phyloP scores from a whole-genome alignment of 306 rosid genomes.

The Inga leiocalycina region DNA sequence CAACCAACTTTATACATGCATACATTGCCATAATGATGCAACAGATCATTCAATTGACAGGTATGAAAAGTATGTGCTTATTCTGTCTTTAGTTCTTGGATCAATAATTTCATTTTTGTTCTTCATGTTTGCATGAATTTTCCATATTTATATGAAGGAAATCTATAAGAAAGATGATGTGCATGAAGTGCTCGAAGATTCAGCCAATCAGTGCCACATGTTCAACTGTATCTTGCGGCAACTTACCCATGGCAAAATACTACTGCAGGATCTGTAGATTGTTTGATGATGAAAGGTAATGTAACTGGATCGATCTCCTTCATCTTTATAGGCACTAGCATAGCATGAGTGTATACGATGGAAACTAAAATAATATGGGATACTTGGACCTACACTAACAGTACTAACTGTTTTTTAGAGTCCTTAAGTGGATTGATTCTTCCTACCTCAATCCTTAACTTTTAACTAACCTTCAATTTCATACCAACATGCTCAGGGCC shows the following conservation, averaged over 20 bases:
- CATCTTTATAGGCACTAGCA: not conserved
- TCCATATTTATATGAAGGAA: constrained; percentile 59
- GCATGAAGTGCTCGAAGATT: constrained; percentile 88
- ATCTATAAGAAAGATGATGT: constrained; percentile 86
- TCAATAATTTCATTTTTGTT: constrained; percentile 10
- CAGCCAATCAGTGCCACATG: constrained; percentile 75
- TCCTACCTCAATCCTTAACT: not conserved
- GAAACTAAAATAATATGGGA: too few species aligned
- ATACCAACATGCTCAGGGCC: not conserved
- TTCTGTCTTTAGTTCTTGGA: constrained; percentile 8
- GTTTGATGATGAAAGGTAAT: constrained; percentile 83
- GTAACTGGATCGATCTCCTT: constrained; percentile 31
- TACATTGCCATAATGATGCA: constrained; percentile 86
- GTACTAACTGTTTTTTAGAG: not conserved
- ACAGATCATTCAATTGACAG: constrained; percentile 73
- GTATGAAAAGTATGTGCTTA: constrained; percentile 42
- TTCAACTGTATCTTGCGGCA: constrained; percentile 66
- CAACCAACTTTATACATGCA: constrained; percentile 80
- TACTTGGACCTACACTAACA: too few species aligned
- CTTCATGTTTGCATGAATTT: constrained; percentile 31
- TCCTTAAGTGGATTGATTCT: not conserved
- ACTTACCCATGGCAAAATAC: constrained; percentile 84
- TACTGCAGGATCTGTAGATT: constrained; percentile 87
- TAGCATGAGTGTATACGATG: too few species aligned
- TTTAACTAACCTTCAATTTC: not conserved